A percentile compares a stretch with the other conserved stretches of the same genome.
These are phyloP conservation scores for Phaeolepiota aurea DNA, from an alignment of 768 basidiomycete species.

Conservation along the genomic window DNA sequence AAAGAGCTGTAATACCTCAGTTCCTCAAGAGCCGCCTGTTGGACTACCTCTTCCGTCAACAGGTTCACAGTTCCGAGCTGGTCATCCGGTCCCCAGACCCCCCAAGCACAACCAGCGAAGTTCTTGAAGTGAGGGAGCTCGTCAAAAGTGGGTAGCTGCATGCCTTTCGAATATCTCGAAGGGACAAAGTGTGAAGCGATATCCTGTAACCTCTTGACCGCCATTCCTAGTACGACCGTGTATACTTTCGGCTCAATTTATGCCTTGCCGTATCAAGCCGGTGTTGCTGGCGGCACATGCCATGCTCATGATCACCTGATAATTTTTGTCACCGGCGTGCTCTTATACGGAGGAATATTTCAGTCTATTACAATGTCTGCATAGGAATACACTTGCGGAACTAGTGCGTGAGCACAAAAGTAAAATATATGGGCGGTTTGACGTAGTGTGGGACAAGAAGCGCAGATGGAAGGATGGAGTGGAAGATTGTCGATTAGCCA, in stretches of 20 bases:
- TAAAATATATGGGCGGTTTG: no score
- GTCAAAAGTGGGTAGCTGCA: constrained; percentile 23
- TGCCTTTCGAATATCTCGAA: constrained; percentile 8
- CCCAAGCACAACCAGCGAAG: constrained; percentile 60
- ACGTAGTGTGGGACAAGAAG: no score
- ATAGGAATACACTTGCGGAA: no score
- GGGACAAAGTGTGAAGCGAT: neutral
- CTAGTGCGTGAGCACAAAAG: no score
- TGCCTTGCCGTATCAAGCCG: no score
- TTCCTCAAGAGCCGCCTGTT: constrained; percentile 46
- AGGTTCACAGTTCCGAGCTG: constrained; percentile 62
- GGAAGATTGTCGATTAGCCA: constrained; percentile 25
- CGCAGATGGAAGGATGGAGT: no score
- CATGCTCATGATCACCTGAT: no score
- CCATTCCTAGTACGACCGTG: neutral
- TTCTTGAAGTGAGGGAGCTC: constrained; percentile 39
- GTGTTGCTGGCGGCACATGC: no score
- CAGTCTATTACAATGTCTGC: no score
- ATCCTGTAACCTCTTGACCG: neutral
- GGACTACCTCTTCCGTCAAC: constrained; percentile 56
- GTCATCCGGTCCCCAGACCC: constrained; percentile 57
- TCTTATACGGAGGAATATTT: no score
- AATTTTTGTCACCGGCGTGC: no score
- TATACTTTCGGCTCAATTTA: no score
- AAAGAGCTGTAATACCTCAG: constrained; percentile 24